Percentiles rank a stretch among this genome's conserved stretches.
Evolutionary conservation across 352 stramenopile species (phyloP).

Genomic region (Pythium utonaiense): DNA sequence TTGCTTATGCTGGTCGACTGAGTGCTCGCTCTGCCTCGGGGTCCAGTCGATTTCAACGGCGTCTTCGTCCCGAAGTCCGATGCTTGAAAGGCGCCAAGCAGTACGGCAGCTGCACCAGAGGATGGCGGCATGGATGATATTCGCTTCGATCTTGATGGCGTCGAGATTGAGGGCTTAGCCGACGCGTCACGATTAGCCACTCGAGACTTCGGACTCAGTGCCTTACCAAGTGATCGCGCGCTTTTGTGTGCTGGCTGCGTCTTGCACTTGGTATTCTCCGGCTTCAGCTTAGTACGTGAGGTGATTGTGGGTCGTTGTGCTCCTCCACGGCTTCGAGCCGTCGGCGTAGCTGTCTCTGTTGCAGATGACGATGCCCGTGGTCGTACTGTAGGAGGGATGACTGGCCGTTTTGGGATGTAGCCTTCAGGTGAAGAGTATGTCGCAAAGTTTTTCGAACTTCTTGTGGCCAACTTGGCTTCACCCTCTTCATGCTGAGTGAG

Average conservation of each 20-base stretch:
- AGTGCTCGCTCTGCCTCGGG: background rate
- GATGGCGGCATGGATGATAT: background rate
- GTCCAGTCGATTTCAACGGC: background rate
- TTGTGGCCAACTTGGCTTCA: slow-evolving; percentile 1
- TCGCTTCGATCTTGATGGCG: background rate
- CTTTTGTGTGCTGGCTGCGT: background rate
- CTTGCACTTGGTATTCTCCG: background rate
- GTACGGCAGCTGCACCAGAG: background rate
- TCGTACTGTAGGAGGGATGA: slow-evolving; percentile 13
- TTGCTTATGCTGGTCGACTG: background rate
- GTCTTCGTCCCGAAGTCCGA: background rate
- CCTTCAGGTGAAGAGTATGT: background rate
- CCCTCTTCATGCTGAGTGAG: slow-evolving; percentile 27
- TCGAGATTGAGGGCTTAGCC: background rate
- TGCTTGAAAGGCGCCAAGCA: background rate
- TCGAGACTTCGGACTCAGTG: background rate
- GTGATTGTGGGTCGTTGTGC: background rate
- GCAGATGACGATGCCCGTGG: background rate
- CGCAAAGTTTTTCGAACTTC: background rate
- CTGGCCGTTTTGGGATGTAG: slow-evolving; percentile 11
- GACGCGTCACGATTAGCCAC: background rate
- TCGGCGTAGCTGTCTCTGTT: background rate
- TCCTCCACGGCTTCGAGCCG: background rate
- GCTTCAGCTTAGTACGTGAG: background rate
- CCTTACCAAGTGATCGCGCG: background rate